Conservation (phyloP, 331 rosid genomes). For the Arachis monticola region DNA sequence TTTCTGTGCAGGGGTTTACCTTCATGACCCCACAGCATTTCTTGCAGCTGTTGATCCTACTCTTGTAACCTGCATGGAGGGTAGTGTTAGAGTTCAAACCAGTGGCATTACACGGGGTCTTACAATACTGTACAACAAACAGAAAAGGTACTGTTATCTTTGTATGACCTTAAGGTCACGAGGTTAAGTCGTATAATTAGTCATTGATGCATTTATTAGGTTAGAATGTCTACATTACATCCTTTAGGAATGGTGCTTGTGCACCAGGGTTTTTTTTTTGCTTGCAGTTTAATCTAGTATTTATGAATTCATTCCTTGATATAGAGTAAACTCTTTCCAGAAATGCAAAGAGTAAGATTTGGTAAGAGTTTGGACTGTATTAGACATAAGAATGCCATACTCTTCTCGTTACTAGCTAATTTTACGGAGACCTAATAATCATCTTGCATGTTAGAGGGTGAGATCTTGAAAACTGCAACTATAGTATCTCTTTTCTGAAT, state of each 20-base stretch:
- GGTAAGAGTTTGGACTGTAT: slow-evolving; percentile 16
- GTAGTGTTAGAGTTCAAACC: slow-evolving; percentile 89
- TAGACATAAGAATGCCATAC: not conserved
- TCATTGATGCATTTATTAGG: too few relatives aligned
- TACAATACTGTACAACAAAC: slow-evolving; percentile 68
- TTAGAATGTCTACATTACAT: too few relatives aligned
- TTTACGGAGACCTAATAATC: not conserved
- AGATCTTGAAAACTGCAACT: not conserved
- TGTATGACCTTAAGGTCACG: too few relatives aligned
- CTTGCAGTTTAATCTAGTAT: slow-evolving; percentile 1
- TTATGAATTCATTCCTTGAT: not conserved
- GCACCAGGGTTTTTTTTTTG: too few relatives aligned
- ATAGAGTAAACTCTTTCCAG: not conserved
- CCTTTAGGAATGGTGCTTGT: too few relatives aligned
- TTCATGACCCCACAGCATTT: slow-evolving; percentile 83
- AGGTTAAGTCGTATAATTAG: too few relatives aligned
- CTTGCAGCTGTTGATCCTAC: slow-evolving; percentile 83
- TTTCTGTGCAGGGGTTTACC: slow-evolving; percentile 75
- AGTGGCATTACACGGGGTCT: slow-evolving; percentile 89
- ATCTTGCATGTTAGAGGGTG: not conserved
- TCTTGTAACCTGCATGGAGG: slow-evolving; percentile 79
- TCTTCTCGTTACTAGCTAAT: not conserved
- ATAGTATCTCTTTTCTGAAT: not conserved
- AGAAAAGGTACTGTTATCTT: slow-evolving; percentile 60
- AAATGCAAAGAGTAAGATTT: not conserved